Evolutionary conservation across 139 green algal genomes (phyloP).

Genomic region (Coelastrella sp.): DNA sequence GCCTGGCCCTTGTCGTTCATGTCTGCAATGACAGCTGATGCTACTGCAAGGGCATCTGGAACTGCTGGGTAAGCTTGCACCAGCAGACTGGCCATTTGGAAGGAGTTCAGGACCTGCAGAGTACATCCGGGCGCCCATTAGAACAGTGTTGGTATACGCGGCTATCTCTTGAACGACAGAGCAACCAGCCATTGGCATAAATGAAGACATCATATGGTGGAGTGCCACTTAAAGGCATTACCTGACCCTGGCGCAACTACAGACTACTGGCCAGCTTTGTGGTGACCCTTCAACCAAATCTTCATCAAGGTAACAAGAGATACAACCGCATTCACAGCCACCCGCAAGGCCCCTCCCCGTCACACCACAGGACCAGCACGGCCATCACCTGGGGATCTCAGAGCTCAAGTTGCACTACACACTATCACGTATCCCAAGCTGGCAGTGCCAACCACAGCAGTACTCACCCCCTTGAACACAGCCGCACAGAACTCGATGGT

Average conservation of each 20-base stretch:
- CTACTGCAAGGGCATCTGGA: slow-evolving; percentile 71
- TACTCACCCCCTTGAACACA: slow-evolving; percentile 50
- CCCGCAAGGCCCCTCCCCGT: background rate
- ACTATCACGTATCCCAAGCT: too few relatives aligned
- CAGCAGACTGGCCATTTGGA: slow-evolving; percentile 69
- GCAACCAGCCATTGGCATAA: too few relatives aligned
- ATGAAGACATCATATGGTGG: too few relatives aligned
- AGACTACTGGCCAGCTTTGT: too few relatives aligned
- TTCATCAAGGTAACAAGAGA: too few relatives aligned
- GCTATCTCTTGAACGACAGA: background rate
- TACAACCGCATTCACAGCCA: background rate
- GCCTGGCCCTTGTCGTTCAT: slow-evolving; percentile 51
- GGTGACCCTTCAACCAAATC: too few relatives aligned
- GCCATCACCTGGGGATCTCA: background rate
- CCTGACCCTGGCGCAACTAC: too few relatives aligned
- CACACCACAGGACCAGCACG: background rate
- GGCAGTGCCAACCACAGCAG: background rate
- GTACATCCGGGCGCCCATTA: background rate
- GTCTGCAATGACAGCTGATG: slow-evolving; percentile 64
- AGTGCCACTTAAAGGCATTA: too few relatives aligned
- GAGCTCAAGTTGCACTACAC: background rate
- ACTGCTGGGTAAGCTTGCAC: slow-evolving; percentile 72
- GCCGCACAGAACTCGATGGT: slow-evolving; percentile 72
- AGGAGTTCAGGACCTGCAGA: slow-evolving; percentile 44
- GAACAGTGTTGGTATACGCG: background rate